A percentile compares a stretch with the other conserved stretches of the same genome.
phyloP scores from a whole-genome alignment of 441 rosid species.

The Melianthus villosus region DNA sequence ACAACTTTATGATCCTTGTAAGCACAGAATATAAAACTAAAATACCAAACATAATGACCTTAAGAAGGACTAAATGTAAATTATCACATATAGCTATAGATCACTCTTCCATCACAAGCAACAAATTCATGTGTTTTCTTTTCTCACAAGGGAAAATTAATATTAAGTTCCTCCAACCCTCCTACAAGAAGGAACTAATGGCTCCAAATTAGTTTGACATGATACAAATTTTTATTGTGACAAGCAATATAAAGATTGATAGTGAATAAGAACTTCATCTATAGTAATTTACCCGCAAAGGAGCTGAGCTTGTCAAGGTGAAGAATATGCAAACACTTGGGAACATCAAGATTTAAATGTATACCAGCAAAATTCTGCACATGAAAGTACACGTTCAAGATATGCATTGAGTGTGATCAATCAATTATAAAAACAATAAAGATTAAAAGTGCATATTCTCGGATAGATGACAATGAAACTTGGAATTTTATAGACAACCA shows the following conservation, averaged over 20 bases:
- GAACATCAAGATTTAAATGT: slow-evolving; percentile 55
- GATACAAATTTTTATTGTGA: slow-evolving; percentile 4
- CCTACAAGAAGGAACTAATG: no score
- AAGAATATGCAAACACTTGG: slow-evolving; percentile 56
- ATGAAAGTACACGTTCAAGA: slow-evolving; percentile 16
- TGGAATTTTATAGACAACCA: background rate
- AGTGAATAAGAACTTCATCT: no score
- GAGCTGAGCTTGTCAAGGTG: slow-evolving; percentile 58
- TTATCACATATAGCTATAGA: no score
- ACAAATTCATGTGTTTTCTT: background rate
- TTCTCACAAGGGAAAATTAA: background rate
- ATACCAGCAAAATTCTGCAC: slow-evolving; percentile 71
- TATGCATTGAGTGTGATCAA: background rate
- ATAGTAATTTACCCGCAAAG: slow-evolving; percentile 80
- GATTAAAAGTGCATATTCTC: background rate
- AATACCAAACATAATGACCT: no score
- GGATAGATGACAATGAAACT: background rate
- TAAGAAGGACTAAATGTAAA: no score
- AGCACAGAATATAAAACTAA: no score
- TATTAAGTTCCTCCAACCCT: background rate
- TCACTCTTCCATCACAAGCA: no score
- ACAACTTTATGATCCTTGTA: no score
- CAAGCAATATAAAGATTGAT: background rate
- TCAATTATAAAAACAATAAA: background rate
- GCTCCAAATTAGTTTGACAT: slow-evolving; percentile 4